Base-by-base conservation (phyloP, 2,329 filamentous ascomycete species). In the Trichoderma arundinaceum region DNA sequence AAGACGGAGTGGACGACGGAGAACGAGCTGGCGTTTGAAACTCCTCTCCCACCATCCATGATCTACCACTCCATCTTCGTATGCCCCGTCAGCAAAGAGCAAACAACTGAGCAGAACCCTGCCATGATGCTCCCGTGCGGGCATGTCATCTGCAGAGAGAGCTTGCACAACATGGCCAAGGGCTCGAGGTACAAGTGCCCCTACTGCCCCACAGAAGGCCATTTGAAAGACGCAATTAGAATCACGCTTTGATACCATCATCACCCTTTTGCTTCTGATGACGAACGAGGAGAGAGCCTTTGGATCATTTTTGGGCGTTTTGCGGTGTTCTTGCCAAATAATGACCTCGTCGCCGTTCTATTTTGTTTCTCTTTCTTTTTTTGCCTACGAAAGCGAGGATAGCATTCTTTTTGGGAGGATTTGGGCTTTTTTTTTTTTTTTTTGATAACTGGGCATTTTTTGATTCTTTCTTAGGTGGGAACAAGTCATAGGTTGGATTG, bases 81-180 rank as follows among this genome's bases (percentile, higher is more conserved):
- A 48, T 99, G 95, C 74, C 95, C 95, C 0, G 95, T 99, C 5
- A 94, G 90, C 72, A 98, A 98, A 77, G 95, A 97, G 75, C 95
- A 99, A 77, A 93, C 91, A 0, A 99, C 94, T 0, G 93, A 96
- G 73, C 80, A 84, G 28, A 99, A 99, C 76, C 95, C 95, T 10
- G 93, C 95, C 1, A 96, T 98, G 91, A 95, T 97, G 86, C 88
- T 99, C 74, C 91, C 92, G 0, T 99, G 95, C 74, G 94, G 95
- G 6, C 95, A 99, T 79, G 94, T 97, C 60, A 89, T 99, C 67
- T 94, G 93, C 17, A 86, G 89, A 69, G 94, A 97, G 73, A 93
- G 90, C 39, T 80, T 99, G 58, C 87, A 90, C 67, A 89, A 88
- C 73, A 83, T 98, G 48, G 89, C 89, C 63, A 96, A 96, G 78